A percentile compares a stretch with the other conserved stretches of the same genome.
phyloP scores from a whole-genome alignment of 192 early-diverging fungal genomes.

The Obelidium mucronatum region DNA sequence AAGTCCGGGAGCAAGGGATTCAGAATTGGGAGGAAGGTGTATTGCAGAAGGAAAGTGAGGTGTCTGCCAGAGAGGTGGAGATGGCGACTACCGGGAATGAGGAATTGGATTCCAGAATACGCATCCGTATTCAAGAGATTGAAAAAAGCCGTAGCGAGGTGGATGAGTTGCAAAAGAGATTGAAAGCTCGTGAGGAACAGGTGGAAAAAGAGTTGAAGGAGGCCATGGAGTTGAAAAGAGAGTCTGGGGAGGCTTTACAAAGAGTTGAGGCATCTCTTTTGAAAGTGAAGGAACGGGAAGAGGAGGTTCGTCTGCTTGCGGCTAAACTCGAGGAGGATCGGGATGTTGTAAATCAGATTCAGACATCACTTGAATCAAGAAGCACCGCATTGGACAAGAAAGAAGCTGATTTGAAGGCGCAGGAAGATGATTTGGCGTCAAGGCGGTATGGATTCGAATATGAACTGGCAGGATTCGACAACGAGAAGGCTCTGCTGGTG shows the following conservation, averaged over 20 bases:
- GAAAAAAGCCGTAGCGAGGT: slow-evolving; percentile 15
- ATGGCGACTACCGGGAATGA: not conserved
- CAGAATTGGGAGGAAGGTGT: not conserved
- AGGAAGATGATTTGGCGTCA: not conserved
- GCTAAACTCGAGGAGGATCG: not conserved
- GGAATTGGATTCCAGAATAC: slow-evolving; percentile 1
- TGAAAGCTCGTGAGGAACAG: not conserved
- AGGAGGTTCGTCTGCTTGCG: not conserved
- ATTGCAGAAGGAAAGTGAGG: not conserved
- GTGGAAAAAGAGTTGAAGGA: not conserved
- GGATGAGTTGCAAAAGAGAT: not conserved
- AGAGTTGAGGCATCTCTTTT: slow-evolving; percentile 3
- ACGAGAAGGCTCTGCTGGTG: not conserved
- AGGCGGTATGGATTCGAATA: not conserved
- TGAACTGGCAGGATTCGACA: not conserved
- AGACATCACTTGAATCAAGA: not conserved
- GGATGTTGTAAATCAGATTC: not conserved
- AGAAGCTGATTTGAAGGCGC: not conserved
- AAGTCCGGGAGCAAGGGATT: not conserved
- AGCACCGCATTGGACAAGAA: not conserved
- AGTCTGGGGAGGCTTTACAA: slow-evolving; percentile 10
- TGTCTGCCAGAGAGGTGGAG: not conserved
- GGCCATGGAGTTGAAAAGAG: slow-evolving; percentile 9
- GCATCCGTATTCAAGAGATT: slow-evolving; percentile 16
- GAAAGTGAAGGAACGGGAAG: not conserved